phyloP scores from a whole-genome alignment of 2,329 filamentous ascomycete species.

The Rutstroemia sp. region DNA sequence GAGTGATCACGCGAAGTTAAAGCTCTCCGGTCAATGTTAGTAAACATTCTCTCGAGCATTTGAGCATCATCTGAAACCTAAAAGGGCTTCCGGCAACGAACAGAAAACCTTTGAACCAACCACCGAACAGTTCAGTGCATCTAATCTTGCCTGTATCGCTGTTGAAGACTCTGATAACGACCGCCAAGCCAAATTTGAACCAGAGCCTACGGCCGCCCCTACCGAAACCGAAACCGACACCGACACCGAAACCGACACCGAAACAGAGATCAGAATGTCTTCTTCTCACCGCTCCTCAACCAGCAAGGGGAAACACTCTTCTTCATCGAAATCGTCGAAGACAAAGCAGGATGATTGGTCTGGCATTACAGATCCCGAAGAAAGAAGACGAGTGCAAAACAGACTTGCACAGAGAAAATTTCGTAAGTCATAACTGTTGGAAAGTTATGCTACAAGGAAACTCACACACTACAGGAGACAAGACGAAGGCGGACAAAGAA shows the following conservation, averaged over 20 bases:
- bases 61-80: constrained; percentile 12
- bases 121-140: constrained; percentile 11
- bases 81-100: constrained; percentile 20
- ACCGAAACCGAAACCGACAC: constrained; percentile 20
- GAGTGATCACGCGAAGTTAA: not conserved
- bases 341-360: constrained; percentile 56
- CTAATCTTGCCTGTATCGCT: constrained; percentile 18
- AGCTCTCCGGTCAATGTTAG: constrained; percentile 23
- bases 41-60: not conserved
- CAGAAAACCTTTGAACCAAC: constrained; percentile 12
- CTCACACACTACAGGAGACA: constrained; percentile 49
- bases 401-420: constrained; percentile 70
- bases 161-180: constrained; percentile 22
- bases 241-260: constrained; percentile 17
- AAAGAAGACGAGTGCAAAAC: constrained; percentile 69
- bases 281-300: constrained; percentile 25
- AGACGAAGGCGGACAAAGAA: constrained; percentile 60
- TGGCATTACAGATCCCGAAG: constrained; percentile 60
- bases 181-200: constrained; percentile 11
- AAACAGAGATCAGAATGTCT: constrained; percentile 27
- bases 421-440: constrained; percentile 44
- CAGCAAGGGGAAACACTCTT: constrained; percentile 18
- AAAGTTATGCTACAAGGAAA: not conserved
- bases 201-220: constrained; percentile 7
- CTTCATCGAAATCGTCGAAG: constrained; percentile 33